These are phyloP conservation scores for Pezicula carpinea DNA, from an alignment of 2,329 filamentous ascomycete genomes.

Conservation along the genomic window DNA sequence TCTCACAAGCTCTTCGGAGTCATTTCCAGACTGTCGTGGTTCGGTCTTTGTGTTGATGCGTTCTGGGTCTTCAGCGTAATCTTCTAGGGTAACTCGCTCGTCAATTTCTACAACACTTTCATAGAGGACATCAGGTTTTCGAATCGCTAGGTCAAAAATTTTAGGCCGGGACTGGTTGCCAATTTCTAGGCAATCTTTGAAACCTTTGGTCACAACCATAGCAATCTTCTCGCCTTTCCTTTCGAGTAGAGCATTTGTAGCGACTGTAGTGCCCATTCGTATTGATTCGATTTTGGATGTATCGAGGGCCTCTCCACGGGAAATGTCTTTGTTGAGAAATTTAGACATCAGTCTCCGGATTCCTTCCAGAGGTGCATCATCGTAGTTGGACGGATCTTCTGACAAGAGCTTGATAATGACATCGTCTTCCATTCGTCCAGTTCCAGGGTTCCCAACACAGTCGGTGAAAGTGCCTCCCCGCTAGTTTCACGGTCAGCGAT, in stretches of 20 bases:
- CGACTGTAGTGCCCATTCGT: slow-evolving; percentile 93
- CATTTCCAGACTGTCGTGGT: slow-evolving; percentile 42
- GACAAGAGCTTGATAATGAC: slow-evolving; percentile 84
- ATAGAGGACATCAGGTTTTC: slow-evolving; percentile 83
- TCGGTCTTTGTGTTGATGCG: slow-evolving; percentile 52
- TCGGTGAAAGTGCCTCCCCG: slow-evolving; percentile 91
- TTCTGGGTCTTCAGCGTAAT: slow-evolving; percentile 83
- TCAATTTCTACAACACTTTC: slow-evolving; percentile 83
- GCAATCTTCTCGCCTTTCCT: slow-evolving; percentile 86
- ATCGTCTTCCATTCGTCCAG: slow-evolving; percentile 66
- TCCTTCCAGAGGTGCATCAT: slow-evolving; percentile 85
- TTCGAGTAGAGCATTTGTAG: slow-evolving; percentile 86
- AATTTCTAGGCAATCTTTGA: slow-evolving; percentile 82
- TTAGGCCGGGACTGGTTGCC: slow-evolving; percentile 86
- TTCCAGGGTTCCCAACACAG: slow-evolving; percentile 77
- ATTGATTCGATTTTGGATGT: slow-evolving; percentile 84
- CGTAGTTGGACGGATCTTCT: slow-evolving; percentile 85
- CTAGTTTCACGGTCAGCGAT: slow-evolving; percentile 25
- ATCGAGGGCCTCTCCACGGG: slow-evolving; percentile 73
- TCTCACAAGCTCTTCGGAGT: slow-evolving; percentile 55
- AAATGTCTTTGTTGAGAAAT: slow-evolving; percentile 71
- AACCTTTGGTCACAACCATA: slow-evolving; percentile 81
- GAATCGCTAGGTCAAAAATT: slow-evolving; percentile 87
- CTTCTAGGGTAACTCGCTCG: slow-evolving; percentile 85
- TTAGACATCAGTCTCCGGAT: slow-evolving; percentile 80